A percentile compares a stretch with the other conserved stretches of the same genome.
These are phyloP conservation scores for Pyrenophora teres DNA, from an alignment of 2,329 filamentous ascomycete species.

Conservation along the genomic window DNA sequence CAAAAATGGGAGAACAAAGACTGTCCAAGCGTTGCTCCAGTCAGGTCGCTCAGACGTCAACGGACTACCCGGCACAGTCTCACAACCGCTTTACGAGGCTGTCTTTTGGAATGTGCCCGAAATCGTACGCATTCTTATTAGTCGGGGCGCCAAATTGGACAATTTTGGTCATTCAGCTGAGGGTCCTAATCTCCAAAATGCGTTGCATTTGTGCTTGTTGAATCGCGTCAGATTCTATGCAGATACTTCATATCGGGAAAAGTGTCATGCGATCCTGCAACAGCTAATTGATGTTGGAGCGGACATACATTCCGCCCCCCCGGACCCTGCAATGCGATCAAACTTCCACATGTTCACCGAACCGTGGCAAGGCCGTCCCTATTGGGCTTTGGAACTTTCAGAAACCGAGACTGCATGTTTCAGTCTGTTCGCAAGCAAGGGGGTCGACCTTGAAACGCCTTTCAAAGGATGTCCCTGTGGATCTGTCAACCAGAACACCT, in stretches of 20 bases:
- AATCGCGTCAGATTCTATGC: conserved; percentile 26
- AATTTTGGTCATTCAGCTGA: conserved; percentile 17
- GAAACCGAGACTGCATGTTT: conserved; percentile 34
- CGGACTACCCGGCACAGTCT: conserved; percentile 29
- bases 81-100: conserved; percentile 40
- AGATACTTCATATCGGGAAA: conserved; percentile 16
- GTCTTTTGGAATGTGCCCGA: conserved; percentile 40
- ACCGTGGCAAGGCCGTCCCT: conserved; percentile 32
- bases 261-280: conserved; percentile 32
- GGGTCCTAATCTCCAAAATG: conserved; percentile 17
- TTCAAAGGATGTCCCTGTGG: conserved; percentile 35
- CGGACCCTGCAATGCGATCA: conserved; percentile 16
- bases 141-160: conserved; percentile 36
- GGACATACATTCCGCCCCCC: conserved; percentile 27
- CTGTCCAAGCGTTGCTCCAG: conserved; percentile 34
- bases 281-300: conserved; percentile 40
- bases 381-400: conserved; percentile 31
- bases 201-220: conserved; percentile 36
- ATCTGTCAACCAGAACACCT: conserved; percentile 22
- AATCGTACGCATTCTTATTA: conserved; percentile 36
- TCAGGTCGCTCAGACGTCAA: conserved; percentile 33
- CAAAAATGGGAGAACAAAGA: conserved; percentile 38
- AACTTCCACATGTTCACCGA: conserved; percentile 36
- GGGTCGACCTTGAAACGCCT: conserved; percentile 24
- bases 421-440: conserved; percentile 31